Base-by-base conservation (phyloP, 2,329 filamentous ascomycete species). In the Talaromyces rugulosus region DNA sequence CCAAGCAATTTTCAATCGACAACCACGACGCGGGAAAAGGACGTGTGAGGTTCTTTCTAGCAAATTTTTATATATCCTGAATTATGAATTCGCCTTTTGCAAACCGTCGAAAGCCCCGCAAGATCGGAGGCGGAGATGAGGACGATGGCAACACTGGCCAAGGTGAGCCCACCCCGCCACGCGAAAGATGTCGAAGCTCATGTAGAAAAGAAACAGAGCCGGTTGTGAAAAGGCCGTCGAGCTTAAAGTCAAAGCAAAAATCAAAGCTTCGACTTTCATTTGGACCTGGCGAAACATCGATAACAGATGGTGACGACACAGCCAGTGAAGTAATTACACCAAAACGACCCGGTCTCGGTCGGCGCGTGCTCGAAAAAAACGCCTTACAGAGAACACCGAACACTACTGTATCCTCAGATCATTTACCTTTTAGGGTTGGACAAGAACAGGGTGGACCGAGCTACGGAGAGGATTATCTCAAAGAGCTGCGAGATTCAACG, bases 381-480 rank as follows among this genome's bases (percentile, higher is more conserved):
- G 85, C 89, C 0, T 79, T 83, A 72, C 72, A 89, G 77, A 86
- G 85, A 68, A 74, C 79, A n/a, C 63, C 73, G 28, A 75, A 77
- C 40, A 77, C 81, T 11, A 78, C 79, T 0, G 70, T 77, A 69
- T 75, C 80, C 57, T 69, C 81, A 64, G 75, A 81, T n/a, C 78
- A 81, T 2, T 74, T 91, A 0, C 86, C 86, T 0, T 74, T 86
- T 60, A 81, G 86, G 7, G 81, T 84, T 0, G 78, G 81, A 5
- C 83, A 87, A 14, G 87, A 90, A 14, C 86, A 89, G 16, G 88
- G 88, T 58, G 82, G 89, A 42, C 92, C 92, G 0, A 89, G 80
- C 62, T 98, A 99, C 74, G 96, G 85, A 78, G 90, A 90, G 70
- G 91, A 96, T 68, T 91, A 94, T 66, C 82, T 99, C 23, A 87